Evolutionary conservation across 805 yeast genomes (phyloP).

Genomic region (Myxozyma vanderwaltii): DNA sequence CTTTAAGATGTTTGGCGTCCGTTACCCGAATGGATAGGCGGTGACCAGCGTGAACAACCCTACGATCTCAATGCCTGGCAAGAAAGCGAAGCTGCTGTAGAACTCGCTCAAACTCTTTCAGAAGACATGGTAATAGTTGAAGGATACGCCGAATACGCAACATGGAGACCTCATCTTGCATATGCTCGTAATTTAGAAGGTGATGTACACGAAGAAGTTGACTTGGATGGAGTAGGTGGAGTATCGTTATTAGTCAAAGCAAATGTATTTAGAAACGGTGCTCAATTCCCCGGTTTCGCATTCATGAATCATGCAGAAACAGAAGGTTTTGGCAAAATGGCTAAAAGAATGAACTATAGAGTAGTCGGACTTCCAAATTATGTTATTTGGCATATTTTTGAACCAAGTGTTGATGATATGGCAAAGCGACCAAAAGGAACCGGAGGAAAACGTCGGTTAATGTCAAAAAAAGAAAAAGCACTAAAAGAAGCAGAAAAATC

Average conservation of each 20-base stretch:
- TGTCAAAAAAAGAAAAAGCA: conserved; percentile 7
- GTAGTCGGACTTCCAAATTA: conserved; percentile 91
- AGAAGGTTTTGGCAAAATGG: conserved; percentile 82
- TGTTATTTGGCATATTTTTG: conserved; percentile 79
- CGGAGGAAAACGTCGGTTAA: background rate
- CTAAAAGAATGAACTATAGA: conserved; percentile 71
- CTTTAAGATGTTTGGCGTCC: conserved; percentile 88
- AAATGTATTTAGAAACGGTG: conserved; percentile 78
- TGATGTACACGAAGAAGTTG: conserved; percentile 65
- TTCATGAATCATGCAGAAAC: conserved; percentile 97
- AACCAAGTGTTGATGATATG: conserved; percentile 26
- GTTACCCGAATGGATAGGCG: conserved; percentile 84
- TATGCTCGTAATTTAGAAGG: conserved; percentile 62
- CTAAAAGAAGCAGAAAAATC: conserved; percentile 8
- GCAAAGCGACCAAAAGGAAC: conserved; percentile 22
- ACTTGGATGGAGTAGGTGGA: conserved; percentile 95
- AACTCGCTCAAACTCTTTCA: conserved; percentile 55
- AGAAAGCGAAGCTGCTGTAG: conserved; percentile 73
- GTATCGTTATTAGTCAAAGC: conserved; percentile 91
- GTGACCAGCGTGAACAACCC: conserved; percentile 74
- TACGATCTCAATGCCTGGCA: conserved; percentile 97
- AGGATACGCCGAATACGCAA: conserved; percentile 51
- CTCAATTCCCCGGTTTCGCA: conserved; percentile 95
- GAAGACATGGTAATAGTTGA: conserved; percentile 97
- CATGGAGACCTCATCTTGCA: conserved; percentile 33